Evolutionary conservation across 805 yeast species (phyloP).

Genomic region (Teunomyces panamensis): DNA sequence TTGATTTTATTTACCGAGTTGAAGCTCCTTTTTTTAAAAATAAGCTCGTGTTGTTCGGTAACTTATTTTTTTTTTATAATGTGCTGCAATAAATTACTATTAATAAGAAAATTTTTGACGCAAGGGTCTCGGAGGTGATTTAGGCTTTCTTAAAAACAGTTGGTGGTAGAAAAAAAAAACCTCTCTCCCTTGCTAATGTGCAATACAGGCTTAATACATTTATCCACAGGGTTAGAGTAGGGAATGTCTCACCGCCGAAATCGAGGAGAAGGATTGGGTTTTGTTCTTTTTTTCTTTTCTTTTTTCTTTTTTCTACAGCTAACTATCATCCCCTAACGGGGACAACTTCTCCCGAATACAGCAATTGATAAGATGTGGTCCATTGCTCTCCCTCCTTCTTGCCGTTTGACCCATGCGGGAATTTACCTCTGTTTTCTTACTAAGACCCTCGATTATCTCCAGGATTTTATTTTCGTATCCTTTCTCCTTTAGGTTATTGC

Average conservation of each 20-base stretch:
- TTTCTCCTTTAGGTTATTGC: neutral
- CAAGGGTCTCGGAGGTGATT: neutral
- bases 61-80: neutral
- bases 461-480: neutral
- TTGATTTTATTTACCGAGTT: neutral
- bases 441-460: neutral
- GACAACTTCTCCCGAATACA: neutral
- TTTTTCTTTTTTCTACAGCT: neutral
- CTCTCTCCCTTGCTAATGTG: neutral
- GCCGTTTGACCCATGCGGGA: neutral
- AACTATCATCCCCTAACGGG: neutral
- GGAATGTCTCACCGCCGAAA: neutral
- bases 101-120: neutral
- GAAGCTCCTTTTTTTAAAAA: neutral
- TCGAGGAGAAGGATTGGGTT: neutral
- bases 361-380: neutral
- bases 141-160: neutral
- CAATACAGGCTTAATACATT: neutral
- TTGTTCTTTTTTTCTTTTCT: no score
- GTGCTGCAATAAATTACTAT: neutral
- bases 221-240: neutral
- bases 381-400: neutral
- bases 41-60: neutral
- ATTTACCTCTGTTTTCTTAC: neutral
- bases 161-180: neutral